Evolutionary conservation across 345 rosid genomes (phyloP), one percentile per base, ranked within the genome.

Genomic region (Lepidium africanum): DNA sequence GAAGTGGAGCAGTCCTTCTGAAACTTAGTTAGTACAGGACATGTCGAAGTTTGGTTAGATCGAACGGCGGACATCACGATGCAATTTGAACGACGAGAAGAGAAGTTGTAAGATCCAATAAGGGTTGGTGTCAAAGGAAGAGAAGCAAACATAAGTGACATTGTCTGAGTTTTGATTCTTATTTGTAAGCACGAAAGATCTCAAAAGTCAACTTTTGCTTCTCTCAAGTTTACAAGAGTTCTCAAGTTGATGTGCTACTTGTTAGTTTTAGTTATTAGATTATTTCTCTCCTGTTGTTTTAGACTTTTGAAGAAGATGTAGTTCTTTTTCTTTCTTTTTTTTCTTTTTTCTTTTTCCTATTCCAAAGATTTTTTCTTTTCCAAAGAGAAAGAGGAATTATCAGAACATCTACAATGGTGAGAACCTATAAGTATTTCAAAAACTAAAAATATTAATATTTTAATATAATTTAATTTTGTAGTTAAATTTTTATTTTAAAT

Each of bases 1-100:
- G 96, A 86, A 63, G 95, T 82, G 43, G 80, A 86, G n/a, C 92
- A 87, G n/a, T 89, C 92, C 3, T 61, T 64, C 50, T 80, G 87
- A 55, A 92, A 63, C 80, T 82, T 79, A 7, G 79, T 84, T 69
- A 91, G 66, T 49, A 91, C 81, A 21, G 96, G 73, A 43, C 78
- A 80, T 9, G 76, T 77, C 0, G 90, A 79, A 23, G 82, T 53
- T 1, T 65, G 45, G 40, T 65, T 67, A 52, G 87, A 80, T 80
- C 85, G 85, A 74, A 85, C 78, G 55, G 83, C 69, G 62, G 77
- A 56, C 86, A 78, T 63, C 14, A 65, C 71, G 53, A 49, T 65
- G 54, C 15, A 13, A 3, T 10, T 65, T 14, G 39, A 48, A n/a
- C 65, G 47, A 0, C 76, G 86, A 4, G 80, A 49, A 3, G 82